A percentile compares a stretch with the other conserved stretches of the same genome.
Conservation (phyloP, 805 yeast genomes). For the Myxozyma vanderwaltii region DNA sequence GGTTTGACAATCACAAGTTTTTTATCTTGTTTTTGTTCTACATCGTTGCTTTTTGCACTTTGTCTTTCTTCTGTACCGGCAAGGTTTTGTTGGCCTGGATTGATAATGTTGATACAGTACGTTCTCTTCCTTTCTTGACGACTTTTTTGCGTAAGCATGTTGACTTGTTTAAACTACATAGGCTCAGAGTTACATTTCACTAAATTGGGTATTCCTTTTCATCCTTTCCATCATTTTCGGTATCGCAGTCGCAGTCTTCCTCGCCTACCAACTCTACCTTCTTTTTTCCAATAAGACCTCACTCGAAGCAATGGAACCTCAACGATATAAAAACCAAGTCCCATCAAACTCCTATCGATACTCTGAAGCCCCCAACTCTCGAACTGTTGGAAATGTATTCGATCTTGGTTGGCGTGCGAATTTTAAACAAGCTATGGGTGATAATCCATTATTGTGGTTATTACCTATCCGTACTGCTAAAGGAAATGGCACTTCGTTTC, state of each 20-base stretch:
- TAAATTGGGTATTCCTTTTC: conserved; percentile 63
- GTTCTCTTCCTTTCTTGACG: not conserved
- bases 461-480: conserved; percentile 57
- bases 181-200: conserved; percentile 49
- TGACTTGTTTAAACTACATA: not conserved
- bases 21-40: conserved; percentile 74
- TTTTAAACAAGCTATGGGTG: conserved; percentile 76
- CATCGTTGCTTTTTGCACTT: conserved; percentile 56
- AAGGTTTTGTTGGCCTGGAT: conserved; percentile 55
- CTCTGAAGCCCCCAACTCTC: conserved; percentile 49
- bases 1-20: conserved; percentile 73
- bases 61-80: conserved; percentile 49
- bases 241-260: conserved; percentile 60
- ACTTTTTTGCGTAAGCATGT: not conserved
- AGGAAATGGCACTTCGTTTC: conserved; percentile 44
- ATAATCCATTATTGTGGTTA: conserved; percentile 63
- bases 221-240: conserved; percentile 56
- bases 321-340: conserved; percentile 44
- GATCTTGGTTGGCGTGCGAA: conserved; percentile 68
- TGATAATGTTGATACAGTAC: conserved; percentile 44
- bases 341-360: conserved; percentile 42
- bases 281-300: conserved; percentile 72
- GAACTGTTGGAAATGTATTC: conserved; percentile 64
- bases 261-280: conserved; percentile 53
- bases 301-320: conserved; percentile 60